Evolutionary conservation across 352 stramenopile species (phyloP).

Genomic region (Globisporangium camurandrum): DNA sequence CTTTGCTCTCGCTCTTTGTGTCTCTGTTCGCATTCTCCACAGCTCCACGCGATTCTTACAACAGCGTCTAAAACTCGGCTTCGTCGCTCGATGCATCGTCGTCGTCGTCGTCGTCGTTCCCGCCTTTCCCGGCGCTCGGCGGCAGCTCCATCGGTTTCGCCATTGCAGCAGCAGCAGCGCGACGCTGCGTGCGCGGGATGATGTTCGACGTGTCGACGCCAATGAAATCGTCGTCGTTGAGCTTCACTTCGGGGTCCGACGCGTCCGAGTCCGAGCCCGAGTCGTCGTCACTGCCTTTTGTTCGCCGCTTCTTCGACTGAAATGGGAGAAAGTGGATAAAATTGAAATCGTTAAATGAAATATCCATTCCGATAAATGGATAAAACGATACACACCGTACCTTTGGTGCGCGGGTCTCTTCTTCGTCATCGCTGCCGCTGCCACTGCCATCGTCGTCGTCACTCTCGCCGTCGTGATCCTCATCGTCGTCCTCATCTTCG

Average conservation of each 20-base stretch:
- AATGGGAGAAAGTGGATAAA: too few relatives aligned
- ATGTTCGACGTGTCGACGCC: conserved; percentile 83
- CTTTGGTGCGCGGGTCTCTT: conserved; percentile 35
- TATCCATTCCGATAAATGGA: too few relatives aligned
- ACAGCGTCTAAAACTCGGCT: conserved; percentile 83
- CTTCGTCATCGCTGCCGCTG: conserved; percentile 21
- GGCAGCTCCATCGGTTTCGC: conserved; percentile 56
- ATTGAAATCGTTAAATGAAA: too few relatives aligned
- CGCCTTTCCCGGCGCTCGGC: conserved; percentile 13
- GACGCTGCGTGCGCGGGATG: conserved; percentile 67
- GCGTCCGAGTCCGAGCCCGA: conserved; percentile 48
- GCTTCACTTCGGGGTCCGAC: conserved; percentile 73
- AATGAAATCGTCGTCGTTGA: conserved; percentile 83
- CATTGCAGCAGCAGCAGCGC: conserved; percentile 64
- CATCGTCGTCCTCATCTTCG: conserved; percentile 40
- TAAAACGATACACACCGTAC: conserved; percentile 12
- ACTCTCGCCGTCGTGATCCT: conserved; percentile 35
- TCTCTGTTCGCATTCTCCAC: too few relatives aligned
- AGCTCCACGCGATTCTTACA: too few relatives aligned
- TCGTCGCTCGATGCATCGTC: conserved; percentile 79
- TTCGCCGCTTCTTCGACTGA: conserved; percentile 67
- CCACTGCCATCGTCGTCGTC: conserved; percentile 30
- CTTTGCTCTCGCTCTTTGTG: background rate
- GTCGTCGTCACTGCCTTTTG: conserved; percentile 54
- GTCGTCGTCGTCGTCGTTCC: conserved; percentile 24